phyloP scores from a whole-genome alignment of 1,284 basidiomycete genomes.

The Porodaedalea pini region DNA sequence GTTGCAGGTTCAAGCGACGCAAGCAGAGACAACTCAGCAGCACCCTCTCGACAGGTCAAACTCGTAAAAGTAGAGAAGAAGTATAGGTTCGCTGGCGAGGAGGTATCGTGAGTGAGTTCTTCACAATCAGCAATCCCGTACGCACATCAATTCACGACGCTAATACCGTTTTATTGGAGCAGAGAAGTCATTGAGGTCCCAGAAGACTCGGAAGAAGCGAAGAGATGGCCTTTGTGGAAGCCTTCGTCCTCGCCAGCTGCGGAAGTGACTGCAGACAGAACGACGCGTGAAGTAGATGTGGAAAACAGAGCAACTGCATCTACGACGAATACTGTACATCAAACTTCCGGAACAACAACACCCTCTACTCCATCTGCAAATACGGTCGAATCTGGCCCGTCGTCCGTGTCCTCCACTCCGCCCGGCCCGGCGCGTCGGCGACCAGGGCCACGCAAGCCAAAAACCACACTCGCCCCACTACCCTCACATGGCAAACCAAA shows the following conservation, averaged over 20 bases:
- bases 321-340: too few relatives aligned
- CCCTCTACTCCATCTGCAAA: slow-evolving; percentile 16
- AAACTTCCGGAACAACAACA: slow-evolving; percentile 12
- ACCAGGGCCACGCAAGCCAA: slow-evolving; percentile 64
- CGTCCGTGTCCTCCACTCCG: slow-evolving; percentile 4
- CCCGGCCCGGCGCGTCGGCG: slow-evolving; percentile 28
- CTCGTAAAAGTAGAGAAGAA: slow-evolving; percentile 64
- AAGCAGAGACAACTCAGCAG: slow-evolving; percentile 19
- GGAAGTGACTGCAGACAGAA: not conserved
- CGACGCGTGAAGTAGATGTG: not conserved
- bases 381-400: slow-evolving; percentile 15
- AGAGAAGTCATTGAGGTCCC: slow-evolving; percentile 72
- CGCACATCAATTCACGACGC: slow-evolving; percentile 22
- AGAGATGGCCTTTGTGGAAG: slow-evolving; percentile 62
- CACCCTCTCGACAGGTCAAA: slow-evolving; percentile 27
- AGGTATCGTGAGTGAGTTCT: slow-evolving; percentile 52
- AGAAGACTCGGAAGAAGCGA: slow-evolving; percentile 68
- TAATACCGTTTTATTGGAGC: slow-evolving; percentile 12
- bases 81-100: slow-evolving; percentile 72
- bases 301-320: not conserved
- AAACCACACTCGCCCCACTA: slow-evolving; percentile 47
- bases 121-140: slow-evolving; percentile 8
- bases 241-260: slow-evolving; percentile 20
- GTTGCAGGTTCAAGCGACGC: slow-evolving; percentile 26
- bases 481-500: slow-evolving; percentile 52